Conservation (phyloP, 2,329 filamentous ascomycete genomes). For the Decorospora gaudefroyi region DNA sequence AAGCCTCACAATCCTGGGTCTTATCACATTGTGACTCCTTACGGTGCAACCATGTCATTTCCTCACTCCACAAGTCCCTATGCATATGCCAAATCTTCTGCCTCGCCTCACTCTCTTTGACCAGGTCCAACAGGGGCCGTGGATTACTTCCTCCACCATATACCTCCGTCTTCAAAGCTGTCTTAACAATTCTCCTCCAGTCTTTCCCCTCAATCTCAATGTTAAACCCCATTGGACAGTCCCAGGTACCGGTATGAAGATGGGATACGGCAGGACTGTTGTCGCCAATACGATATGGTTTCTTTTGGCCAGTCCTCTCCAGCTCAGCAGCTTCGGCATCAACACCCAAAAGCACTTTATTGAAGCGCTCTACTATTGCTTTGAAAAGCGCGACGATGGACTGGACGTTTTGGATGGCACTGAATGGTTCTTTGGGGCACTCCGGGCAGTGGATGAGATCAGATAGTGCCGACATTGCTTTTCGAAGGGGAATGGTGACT, state of each 20-base stretch:
- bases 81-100: slow-evolving; percentile 51
- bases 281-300: slow-evolving; percentile 52
- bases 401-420: slow-evolving; percentile 53
- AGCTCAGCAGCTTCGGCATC: slow-evolving; percentile 47
- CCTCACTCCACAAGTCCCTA: slow-evolving; percentile 15
- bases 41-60: slow-evolving; percentile 30
- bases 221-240: slow-evolving; percentile 53
- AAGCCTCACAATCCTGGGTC: slow-evolving; percentile 17
- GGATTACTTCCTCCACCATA: slow-evolving; percentile 44
- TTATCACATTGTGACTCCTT: slow-evolving; percentile 9
- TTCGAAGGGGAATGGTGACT: slow-evolving; percentile 49
- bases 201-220: slow-evolving; percentile 52
- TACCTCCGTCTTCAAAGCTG: slow-evolving; percentile 53
- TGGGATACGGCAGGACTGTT: slow-evolving; percentile 46
- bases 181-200: slow-evolving; percentile 52
- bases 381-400: slow-evolving; percentile 50
- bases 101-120: slow-evolving; percentile 49
- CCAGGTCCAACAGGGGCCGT: slow-evolving; percentile 40
- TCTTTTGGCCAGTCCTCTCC: slow-evolving; percentile 40
- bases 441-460: slow-evolving; percentile 49
- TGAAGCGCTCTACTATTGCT: slow-evolving; percentile 50
- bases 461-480: slow-evolving; percentile 49
- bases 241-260: slow-evolving; percentile 50
- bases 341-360: slow-evolving; percentile 49
- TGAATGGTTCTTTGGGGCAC: slow-evolving; percentile 51